Percentiles rank a stretch among this genome's conserved stretches.
These are phyloP conservation scores for Pholiota microspora DNA, from an alignment of 768 basidiomycete genomes.

Conservation along the genomic window DNA sequence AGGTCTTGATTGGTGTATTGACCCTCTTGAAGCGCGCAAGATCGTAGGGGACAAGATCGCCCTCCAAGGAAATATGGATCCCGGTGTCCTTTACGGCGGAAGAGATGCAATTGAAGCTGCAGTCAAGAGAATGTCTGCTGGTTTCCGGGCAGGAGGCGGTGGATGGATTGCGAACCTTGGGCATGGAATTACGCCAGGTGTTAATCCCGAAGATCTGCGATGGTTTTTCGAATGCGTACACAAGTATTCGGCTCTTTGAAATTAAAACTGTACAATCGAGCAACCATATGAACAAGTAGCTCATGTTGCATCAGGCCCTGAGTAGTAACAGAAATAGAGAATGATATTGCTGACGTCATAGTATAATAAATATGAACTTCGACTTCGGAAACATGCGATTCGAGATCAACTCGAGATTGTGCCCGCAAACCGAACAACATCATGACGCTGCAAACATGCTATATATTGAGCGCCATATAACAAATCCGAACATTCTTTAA, in stretches of 20 bases:
- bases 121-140: conserved; percentile 78
- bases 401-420: no score
- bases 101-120: conserved; percentile 81
- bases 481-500: no score
- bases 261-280: no score
- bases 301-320: no score
- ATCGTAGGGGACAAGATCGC: conserved; percentile 62
- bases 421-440: no score
- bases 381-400: no score
- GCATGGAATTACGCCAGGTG: conserved; percentile 95
- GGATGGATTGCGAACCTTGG: conserved; percentile 99
- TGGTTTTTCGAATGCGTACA: conserved; percentile 92
- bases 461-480: no score
- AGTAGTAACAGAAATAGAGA: no score
- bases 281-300: no score
- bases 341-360: no score
- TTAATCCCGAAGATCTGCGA: conserved; percentile 88
- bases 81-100: conserved; percentile 82
- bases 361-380: no score
- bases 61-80: conserved; percentile 94
- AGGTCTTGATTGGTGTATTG: conserved; percentile 89
- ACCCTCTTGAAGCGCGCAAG: conserved; percentile 67
- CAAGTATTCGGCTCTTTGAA: conserved; percentile 58
- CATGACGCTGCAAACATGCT: no score
- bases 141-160: conserved; percentile 63